Conservation (phyloP, 257 asterid genomes). For the Scutellaria galericulata region DNA sequence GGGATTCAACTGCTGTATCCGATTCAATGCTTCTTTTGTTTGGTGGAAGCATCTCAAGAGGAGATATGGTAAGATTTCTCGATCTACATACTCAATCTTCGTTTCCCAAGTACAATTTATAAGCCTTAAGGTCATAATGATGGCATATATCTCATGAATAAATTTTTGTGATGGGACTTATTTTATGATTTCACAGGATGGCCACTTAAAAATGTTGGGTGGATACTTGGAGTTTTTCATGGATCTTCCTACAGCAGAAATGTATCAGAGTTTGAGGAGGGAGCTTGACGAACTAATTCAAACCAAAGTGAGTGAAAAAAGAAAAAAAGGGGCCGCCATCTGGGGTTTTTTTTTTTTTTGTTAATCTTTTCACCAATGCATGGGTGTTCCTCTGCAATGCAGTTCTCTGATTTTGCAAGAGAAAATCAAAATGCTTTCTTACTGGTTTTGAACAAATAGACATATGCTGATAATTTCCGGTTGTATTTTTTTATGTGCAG, state of each 20-base stretch:
- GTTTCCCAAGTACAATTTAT: not conserved
- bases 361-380: not conserved
- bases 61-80: conserved; percentile 57
- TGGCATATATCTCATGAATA: not conserved
- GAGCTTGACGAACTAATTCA: conserved; percentile 83
- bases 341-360: not conserved
- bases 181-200: conserved; percentile 60
- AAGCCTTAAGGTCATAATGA: not conserved
- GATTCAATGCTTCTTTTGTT: conserved; percentile 88
- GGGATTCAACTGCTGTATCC: conserved; percentile 92
- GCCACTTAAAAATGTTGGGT: conserved; percentile 86
- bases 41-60: conserved; percentile 82
- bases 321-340: conserved; percentile 25
- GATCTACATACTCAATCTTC: conserved; percentile 24
- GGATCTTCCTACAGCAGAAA: conserved; percentile 70
- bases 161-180: conserved; percentile 32
- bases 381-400: too few species aligned
- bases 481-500: conserved; percentile 47
- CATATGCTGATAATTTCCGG: not conserved
- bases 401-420: too few species aligned
- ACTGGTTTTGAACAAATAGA: not conserved
- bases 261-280: conserved; percentile 68
- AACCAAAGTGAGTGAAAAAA: conserved; percentile 65
- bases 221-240: conserved; percentile 91
- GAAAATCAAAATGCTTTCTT: not conserved